phyloP scores from a whole-genome alignment of 75 land plant genomes.

The Selaginella tamariscina region DNA sequence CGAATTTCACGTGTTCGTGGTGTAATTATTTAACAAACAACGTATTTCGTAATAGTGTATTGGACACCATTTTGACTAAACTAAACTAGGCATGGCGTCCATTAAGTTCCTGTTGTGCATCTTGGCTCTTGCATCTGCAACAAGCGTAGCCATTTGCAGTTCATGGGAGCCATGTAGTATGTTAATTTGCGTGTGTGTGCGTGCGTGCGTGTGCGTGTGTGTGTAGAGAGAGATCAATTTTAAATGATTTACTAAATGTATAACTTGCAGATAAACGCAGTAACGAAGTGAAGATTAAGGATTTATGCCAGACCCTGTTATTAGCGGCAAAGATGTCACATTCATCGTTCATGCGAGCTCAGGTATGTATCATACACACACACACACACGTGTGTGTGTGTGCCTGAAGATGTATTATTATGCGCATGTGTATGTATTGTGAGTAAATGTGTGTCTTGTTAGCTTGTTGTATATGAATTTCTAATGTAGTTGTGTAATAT shows the following conservation, averaged over 20 bases:
- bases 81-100: conserved; percentile 30
- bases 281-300: not conserved
- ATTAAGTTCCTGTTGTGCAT: not conserved
- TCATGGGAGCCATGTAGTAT: not conserved
- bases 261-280: not conserved
- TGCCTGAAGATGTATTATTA: too few relatives aligned
- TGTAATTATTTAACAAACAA: too few relatives aligned
- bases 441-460: not conserved
- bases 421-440: not conserved
- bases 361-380: too few relatives aligned
- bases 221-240: too few relatives aligned
- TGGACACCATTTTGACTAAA: conserved; percentile 72
- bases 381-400: too few relatives aligned
- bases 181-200: not conserved
- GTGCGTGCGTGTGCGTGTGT: too few relatives aligned
- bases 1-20: too few relatives aligned
- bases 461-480: not conserved
- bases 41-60: too few relatives aligned
- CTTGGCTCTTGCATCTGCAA: not conserved
- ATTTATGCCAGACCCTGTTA: not conserved
- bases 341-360: not conserved
- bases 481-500: not conserved
- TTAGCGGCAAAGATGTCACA: not conserved
- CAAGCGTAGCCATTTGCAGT: not conserved
- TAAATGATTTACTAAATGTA: not conserved